phyloP scores from a whole-genome alignment of 257 asterid genomes.

The Ilex asprella region DNA sequence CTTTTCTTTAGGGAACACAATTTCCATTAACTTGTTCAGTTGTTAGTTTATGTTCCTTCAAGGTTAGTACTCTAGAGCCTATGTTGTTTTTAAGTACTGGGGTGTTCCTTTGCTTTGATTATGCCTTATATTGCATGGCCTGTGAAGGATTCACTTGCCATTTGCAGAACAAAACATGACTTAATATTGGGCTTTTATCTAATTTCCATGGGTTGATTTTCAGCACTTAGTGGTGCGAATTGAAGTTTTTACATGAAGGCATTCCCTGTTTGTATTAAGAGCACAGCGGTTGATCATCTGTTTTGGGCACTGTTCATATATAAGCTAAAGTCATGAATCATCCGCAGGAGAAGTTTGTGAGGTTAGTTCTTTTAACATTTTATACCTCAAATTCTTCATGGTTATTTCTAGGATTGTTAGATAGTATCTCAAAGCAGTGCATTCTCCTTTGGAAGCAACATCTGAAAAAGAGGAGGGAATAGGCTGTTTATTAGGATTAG shows the following conservation, averaged over 20 bases:
- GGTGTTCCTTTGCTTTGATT: not conserved
- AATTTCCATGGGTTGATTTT: conserved; percentile 17
- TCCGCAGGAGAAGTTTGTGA: conserved; percentile 61
- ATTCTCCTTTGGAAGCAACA: too few species aligned
- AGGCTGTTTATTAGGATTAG: too few species aligned
- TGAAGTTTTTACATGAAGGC: conserved; percentile 13
- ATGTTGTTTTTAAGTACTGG: not conserved
- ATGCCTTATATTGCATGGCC: not conserved
- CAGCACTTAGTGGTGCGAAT: conserved; percentile 9
- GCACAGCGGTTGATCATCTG: conserved; percentile 11
- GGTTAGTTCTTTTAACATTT: conserved; percentile 42
- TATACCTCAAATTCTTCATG: conserved; percentile 5
- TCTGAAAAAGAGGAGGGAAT: too few species aligned
- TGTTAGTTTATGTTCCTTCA: not conserved
- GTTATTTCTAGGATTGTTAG: not conserved
- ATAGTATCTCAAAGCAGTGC: not conserved
- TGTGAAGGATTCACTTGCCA: not conserved
- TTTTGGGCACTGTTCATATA: conserved; percentile 15
- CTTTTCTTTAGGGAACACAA: too few species aligned
- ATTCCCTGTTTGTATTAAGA: conserved; percentile 1
- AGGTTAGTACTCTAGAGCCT: not conserved
- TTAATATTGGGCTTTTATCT: not conserved
- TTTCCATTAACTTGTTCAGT: not conserved
- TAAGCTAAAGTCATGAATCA: conserved; percentile 51
- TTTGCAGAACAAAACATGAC: not conserved